These are phyloP conservation scores for Cucurbita argyrosperma DNA, from an alignment of 306 rosid species.

Conservation along the genomic window DNA sequence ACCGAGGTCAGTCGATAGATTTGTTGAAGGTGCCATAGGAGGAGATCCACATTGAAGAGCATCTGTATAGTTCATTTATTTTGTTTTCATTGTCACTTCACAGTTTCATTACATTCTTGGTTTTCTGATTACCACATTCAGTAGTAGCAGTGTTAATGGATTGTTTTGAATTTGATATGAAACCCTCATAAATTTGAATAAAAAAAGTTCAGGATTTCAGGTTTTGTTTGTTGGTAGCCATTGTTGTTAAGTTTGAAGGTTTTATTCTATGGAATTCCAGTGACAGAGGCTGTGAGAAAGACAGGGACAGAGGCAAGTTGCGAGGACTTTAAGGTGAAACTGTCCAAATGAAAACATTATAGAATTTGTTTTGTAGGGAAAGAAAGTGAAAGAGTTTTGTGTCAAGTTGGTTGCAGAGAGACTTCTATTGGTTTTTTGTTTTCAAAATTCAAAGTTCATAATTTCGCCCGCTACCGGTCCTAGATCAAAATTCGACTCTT, in stretches of 20 bases:
- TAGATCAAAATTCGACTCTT: too few relatives aligned
- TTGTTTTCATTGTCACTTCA: background rate
- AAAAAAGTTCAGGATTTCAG: constrained; percentile 9
- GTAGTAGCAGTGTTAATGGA: background rate
- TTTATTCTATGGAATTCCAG: background rate
- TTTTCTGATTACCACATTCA: background rate
- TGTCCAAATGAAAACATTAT: background rate
- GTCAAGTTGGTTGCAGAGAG: background rate
- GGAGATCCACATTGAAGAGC: background rate
- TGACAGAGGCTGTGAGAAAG: background rate
- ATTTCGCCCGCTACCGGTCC: too few relatives aligned
- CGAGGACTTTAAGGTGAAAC: background rate
- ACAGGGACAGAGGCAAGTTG: background rate
- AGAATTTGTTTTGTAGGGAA: background rate
- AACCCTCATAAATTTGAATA: constrained; percentile 28
- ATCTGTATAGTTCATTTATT: background rate
- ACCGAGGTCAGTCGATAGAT: background rate
- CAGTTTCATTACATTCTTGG: background rate
- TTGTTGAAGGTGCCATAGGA: background rate
- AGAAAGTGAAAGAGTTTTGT: background rate
- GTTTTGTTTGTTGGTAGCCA: background rate
- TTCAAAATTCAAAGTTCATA: background rate
- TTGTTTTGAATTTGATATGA: constrained; percentile 17
- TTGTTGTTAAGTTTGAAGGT: background rate
- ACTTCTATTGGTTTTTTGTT: background rate